Conservation (phyloP, 192 early-diverging fungal species). For the Backusella westeae region DNA sequence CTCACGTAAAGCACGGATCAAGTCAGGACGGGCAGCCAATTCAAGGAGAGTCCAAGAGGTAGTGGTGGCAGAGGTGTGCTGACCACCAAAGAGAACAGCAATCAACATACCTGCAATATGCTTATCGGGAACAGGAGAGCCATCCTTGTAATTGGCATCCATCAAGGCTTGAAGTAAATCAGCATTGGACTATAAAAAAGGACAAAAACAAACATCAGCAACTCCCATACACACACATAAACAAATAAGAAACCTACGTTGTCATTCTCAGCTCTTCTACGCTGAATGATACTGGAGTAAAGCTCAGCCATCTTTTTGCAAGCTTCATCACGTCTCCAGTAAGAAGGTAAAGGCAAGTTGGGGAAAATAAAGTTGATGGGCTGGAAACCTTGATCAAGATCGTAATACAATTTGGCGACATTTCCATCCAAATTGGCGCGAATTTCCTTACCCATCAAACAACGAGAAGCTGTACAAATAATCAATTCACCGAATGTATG, state of each 20-base stretch:
- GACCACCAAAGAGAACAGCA: slow-evolving; percentile 96
- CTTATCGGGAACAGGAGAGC: slow-evolving; percentile 76
- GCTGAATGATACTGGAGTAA: slow-evolving; percentile 79
- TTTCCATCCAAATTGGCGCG: slow-evolving; percentile 71
- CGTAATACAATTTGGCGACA: slow-evolving; percentile 85
- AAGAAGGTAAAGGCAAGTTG: slow-evolving; percentile 87
- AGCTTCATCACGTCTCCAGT: slow-evolving; percentile 83
- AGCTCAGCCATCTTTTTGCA: slow-evolving; percentile 77
- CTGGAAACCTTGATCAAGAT: slow-evolving; percentile 89
- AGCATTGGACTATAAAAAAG: slow-evolving; percentile 15
- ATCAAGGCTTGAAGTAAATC: slow-evolving; percentile 87
- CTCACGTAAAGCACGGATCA: slow-evolving; percentile 64
- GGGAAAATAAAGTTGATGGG: slow-evolving; percentile 95
- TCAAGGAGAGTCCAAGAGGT: slow-evolving; percentile 89
- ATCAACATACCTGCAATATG: slow-evolving; percentile 96
- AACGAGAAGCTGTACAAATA: slow-evolving; percentile 92
- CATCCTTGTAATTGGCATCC: slow-evolving; percentile 87
- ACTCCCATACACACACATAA: neutral
- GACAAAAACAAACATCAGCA: neutral
- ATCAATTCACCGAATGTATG: slow-evolving; percentile 84
- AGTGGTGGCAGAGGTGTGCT: slow-evolving; percentile 94
- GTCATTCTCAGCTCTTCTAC: slow-evolving; percentile 58
- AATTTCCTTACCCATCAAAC: slow-evolving; percentile 94
- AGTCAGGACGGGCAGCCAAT: slow-evolving; percentile 73
- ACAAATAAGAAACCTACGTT: slow-evolving; percentile 15